Base-by-base conservation (phyloP, 139 green algal species). In the Volvox africanus region DNA sequence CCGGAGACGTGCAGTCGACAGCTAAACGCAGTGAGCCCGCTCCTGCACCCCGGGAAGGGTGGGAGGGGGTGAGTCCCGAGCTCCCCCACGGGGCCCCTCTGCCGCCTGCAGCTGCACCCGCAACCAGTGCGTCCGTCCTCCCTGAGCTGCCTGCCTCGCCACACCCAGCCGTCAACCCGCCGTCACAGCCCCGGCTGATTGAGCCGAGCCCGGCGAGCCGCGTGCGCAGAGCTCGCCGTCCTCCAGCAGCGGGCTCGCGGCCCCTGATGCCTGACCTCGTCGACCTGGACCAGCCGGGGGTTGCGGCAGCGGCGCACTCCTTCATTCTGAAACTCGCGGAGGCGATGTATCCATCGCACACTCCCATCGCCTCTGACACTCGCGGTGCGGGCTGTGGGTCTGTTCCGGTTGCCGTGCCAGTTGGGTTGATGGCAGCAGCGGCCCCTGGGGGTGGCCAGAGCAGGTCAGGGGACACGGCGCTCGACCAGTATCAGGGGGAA, bases 181-280 rank as follows among this genome's bases (percentile, higher is more conserved):
- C n/a, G 73, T 1, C 71, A 22, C 30, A 37, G 17, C 30, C 26
- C 0, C 71, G 86, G 6, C 73, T 90, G 44, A 30, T 90, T 73
- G 30, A 75, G 86, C 86, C 80, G n/a, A 90, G 50, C 12, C 86
- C 86, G 18, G 50, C 61, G n/a, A 62, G 30, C 30, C n/a, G 50
- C 12, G 55, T 33, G 17, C 73, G 86, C 24, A 71, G 86, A 11
- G 73, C n/a, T 55, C 86, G 86, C 50, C 44, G 86, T 30, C 86
- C 50, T 24, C 86, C 86, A 1, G 36, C 30, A 18, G 30, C 86
- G 17, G 44, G 6, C 19, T 22, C 44, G 71, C 86, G 86, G 73
- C 86, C 86, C 35, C 73, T 90, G 71, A 73, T 90, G 73, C 86
- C 86, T 12, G 71, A 83, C 50, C 30, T 35, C 11, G 71, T 50